Percentiles rank a stretch among this genome's conserved stretches.
Conservation (phyloP, 208 protist species). For the Kentomonas sorsogonicus region DNA sequence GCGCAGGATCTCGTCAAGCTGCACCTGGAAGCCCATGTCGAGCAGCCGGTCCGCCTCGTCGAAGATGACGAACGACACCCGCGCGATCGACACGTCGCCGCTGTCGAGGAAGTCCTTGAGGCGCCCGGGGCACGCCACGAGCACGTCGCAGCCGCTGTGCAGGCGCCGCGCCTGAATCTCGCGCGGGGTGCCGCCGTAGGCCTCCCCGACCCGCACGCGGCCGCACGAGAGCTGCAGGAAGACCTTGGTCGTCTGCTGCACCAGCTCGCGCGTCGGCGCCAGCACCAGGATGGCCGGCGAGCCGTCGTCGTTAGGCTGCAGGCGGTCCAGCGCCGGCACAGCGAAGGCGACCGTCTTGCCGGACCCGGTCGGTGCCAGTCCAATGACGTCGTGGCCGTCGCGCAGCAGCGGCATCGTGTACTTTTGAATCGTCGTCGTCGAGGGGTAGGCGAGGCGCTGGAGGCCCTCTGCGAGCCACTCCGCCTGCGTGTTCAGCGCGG, state of each 20-base stretch:
- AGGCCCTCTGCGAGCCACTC: conserved; percentile 64
- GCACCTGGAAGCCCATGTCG: conserved; percentile 92
- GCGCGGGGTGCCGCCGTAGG: conserved; percentile 72
- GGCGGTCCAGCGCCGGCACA: conserved; percentile 85
- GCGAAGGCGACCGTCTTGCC: conserved; percentile 99
- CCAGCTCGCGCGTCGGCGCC: conserved; percentile 97
- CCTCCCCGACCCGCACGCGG: conserved; percentile 62
- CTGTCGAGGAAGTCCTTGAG: conserved; percentile 94
- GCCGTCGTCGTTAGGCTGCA: conserved; percentile 37
- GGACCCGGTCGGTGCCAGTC: conserved; percentile 95
- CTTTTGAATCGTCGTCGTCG: conserved; percentile 82
- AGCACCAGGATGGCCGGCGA: conserved; percentile 93
- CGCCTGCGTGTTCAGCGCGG: conserved; percentile 44
- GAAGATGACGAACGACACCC: conserved; percentile 96
- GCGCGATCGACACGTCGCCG: conserved; percentile 79
- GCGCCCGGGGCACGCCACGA: conserved; percentile 98
- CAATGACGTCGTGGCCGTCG: conserved; percentile 93
- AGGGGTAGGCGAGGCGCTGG: conserved; percentile 38
- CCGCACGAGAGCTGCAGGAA: conserved; percentile 58
- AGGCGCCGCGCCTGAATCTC: conserved; percentile 56
- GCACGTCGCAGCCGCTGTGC: conserved; percentile 71
- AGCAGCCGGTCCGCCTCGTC: conserved; percentile 98
- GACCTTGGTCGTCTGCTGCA: conserved; percentile 97
- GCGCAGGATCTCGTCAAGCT: conserved; percentile 94
- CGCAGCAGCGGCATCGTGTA: conserved; percentile 85